Evolutionary conservation across 1,284 basidiomycete species (phyloP).

Genomic region (Ceratobasidium sp.): DNA sequence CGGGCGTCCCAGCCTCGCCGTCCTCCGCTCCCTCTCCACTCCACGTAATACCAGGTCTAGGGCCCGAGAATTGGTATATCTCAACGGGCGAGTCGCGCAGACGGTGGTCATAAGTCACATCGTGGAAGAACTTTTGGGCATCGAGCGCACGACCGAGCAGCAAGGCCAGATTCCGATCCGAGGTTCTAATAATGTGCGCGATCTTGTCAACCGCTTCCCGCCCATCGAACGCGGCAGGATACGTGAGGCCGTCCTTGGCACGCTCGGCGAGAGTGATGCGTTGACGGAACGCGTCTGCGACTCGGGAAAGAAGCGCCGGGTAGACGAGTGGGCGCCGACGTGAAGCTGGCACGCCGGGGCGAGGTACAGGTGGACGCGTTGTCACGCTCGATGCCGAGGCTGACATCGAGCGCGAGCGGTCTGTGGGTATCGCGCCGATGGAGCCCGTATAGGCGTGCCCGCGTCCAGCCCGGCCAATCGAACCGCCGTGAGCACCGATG

Average conservation of each 20-base stretch:
- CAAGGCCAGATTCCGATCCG: constrained; percentile 95
- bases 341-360: constrained; percentile 56
- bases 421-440: constrained; percentile 60
- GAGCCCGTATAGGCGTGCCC: constrained; percentile 36
- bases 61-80: constrained; percentile 85
- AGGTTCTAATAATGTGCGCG: constrained; percentile 97
- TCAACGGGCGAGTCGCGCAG: constrained; percentile 90
- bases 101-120: constrained; percentile 98
- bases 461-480: constrained; percentile 20
- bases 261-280: constrained; percentile 84
- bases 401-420: constrained; percentile 82
- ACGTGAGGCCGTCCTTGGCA: constrained; percentile 94
- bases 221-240: constrained; percentile 97
- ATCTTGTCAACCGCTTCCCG: constrained; percentile 97
- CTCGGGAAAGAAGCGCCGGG: constrained; percentile 93
- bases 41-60: constrained; percentile 58
- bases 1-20: constrained; percentile 54
- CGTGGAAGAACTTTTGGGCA: constrained; percentile 99
- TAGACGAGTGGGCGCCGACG: constrained; percentile 84
- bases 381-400: constrained; percentile 59
- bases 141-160: constrained; percentile 95
- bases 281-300: constrained; percentile 93
- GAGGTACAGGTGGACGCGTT: constrained; percentile 57
- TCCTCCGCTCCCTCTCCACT: constrained; percentile 50
- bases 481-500: constrained; percentile 33